Evolutionary conservation across 2,329 filamentous ascomycete species (phyloP), one percentile per base, ranked within the genome.

Genomic region (Pyrenophora tritici-repentis): DNA sequence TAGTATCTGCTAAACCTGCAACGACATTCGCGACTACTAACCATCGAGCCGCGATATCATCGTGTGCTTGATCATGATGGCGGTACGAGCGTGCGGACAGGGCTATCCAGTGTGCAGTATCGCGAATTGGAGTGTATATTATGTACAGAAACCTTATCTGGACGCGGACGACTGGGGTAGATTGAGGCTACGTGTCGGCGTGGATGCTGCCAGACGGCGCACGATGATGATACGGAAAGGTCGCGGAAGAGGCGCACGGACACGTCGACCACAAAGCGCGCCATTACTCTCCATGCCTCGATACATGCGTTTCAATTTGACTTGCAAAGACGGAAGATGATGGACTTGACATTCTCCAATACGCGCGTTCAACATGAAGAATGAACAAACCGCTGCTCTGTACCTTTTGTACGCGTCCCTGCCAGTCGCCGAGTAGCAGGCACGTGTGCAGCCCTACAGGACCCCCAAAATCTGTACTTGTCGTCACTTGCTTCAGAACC

Each of bases 21-120:
- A 49, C 44, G 41, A 55, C 32, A 34, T 44, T 39, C 42, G 24
- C 29, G 36, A 37, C 32, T 45, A 48, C 56, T 54, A 40, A 94
- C 91, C 93, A 78, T 97, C 94, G 43, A 97, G 84, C 76, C 94
- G 84, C 61, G 91, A 88, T 78, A 99, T 96, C 78, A 96, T 90
- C 45, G 93, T 99, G 67, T 92, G 94, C 74, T 85, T 86, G 68
- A 96, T 93, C 91, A 93, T 94, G 32, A 47, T 44, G 37, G 43
- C 49, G 43, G 41, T 7, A 41, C 18, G 42, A 14, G 34, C 32
- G 37, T 13, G 16, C 6, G 26, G 24, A 5, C 8, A 39, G 10
- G 6, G 12, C 7, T 18, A 10, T 5, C 14, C 7, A 20, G 1
- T 14, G 8, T 36, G 13, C 9, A 40, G 7, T 12, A 17, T 44